phyloP scores from a whole-genome alignment of 345 rosid species.

The Linum usitatissimum region DNA sequence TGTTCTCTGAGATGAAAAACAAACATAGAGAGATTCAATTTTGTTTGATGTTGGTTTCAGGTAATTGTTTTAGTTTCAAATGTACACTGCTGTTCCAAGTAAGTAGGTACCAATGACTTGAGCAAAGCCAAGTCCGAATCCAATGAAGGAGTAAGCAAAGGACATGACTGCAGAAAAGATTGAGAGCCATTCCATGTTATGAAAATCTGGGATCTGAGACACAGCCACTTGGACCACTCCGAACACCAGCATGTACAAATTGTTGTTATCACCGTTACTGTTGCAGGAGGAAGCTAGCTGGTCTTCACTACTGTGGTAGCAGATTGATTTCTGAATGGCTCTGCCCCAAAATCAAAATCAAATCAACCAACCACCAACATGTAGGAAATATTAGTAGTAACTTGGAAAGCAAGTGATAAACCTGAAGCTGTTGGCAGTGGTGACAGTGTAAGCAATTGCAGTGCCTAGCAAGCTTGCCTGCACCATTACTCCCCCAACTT shows the following conservation, averaged over 20 bases:
- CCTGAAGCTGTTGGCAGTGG: conserved; percentile 44
- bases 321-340: conserved; percentile 17
- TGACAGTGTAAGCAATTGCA: conserved; percentile 37
- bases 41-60: too few species aligned
- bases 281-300: conserved; percentile 6
- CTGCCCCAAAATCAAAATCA: conserved; percentile 4
- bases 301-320: conserved; percentile 8
- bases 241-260: conserved; percentile 16
- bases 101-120: conserved; percentile 18
- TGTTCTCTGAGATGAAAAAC: conserved; percentile 19
- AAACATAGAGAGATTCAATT: background rate
- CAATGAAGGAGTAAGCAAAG: conserved; percentile 23
- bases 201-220: conserved; percentile 32
- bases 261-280: background rate
- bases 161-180: conserved; percentile 29
- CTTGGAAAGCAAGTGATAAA: conserved; percentile 1
- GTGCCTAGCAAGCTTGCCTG: conserved; percentile 32
- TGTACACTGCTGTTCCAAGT: background rate
- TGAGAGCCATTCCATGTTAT: conserved; percentile 27
- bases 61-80: background rate
- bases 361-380: background rate
- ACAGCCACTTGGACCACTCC: conserved; percentile 22
- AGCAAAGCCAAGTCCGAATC: conserved; percentile 24
- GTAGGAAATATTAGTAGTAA: background rate
- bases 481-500: conserved; percentile 26